phyloP scores from a whole-genome alignment of 2,329 filamentous ascomycete species.

The Falciphora oryzae region DNA sequence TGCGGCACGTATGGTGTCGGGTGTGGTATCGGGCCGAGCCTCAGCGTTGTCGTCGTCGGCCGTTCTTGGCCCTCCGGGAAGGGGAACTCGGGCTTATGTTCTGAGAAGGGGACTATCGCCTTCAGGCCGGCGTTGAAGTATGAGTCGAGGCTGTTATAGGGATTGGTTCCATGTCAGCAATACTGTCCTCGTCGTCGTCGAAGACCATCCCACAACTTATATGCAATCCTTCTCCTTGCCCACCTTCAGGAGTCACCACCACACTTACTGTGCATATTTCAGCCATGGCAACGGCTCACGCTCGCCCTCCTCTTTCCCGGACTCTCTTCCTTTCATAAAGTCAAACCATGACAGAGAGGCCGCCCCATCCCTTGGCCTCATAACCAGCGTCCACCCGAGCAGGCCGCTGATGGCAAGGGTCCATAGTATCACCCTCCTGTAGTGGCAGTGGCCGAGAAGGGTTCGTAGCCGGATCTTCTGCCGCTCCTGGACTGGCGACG shows the following conservation, averaged over 20 bases:
- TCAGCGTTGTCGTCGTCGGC: conserved; percentile 27
- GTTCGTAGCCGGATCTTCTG: conserved; percentile 36
- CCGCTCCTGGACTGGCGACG: conserved; percentile 18
- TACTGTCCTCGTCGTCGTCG: neutral
- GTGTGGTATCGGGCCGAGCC: conserved; percentile 34
- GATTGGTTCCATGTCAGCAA: neutral
- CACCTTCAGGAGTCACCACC: no score
- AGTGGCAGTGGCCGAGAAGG: conserved; percentile 46
- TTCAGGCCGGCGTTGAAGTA: conserved; percentile 72
- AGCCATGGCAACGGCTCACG: conserved; percentile 31
- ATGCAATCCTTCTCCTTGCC: no score
- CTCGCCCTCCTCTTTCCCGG: conserved; percentile 20
- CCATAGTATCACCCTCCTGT: conserved; percentile 48
- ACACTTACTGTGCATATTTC: conserved; percentile 36
- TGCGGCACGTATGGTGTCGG: conserved; percentile 62
- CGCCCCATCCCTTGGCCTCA: conserved; percentile 19
- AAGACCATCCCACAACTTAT: no score
- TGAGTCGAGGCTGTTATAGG: conserved; percentile 58
- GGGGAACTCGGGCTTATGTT: conserved; percentile 73
- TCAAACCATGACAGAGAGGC: conserved; percentile 15
- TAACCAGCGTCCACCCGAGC: conserved; percentile 35
- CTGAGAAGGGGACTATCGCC: conserved; percentile 55
- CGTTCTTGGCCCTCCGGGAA: conserved; percentile 27
- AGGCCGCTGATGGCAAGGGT: conserved; percentile 35
- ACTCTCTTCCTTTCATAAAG: conserved; percentile 18